A percentile compares a stretch with the other conserved stretches of the same genome.
phyloP scores from a whole-genome alignment of 106 monocot species.

The Cymbidium sinense region DNA sequence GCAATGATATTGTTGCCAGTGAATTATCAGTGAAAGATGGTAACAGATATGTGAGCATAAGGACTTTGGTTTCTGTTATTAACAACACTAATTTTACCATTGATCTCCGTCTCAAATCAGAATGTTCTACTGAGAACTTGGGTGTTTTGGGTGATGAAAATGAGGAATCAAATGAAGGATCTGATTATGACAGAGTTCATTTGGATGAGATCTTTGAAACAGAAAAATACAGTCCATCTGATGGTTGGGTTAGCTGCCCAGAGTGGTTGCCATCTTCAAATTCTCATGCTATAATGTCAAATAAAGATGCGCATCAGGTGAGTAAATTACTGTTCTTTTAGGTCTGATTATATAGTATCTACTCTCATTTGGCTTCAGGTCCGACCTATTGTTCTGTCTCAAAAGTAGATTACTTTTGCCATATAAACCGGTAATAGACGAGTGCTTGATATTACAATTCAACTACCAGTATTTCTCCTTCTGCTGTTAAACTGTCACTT shows the following conservation, averaged over 20 bases:
- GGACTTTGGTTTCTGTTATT: slow-evolving; percentile 77
- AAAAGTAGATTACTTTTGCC: background rate
- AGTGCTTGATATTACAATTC: background rate
- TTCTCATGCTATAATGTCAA: background rate
- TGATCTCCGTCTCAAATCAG: slow-evolving; percentile 56
- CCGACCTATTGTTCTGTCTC: background rate
- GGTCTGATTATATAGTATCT: background rate
- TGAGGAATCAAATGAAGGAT: slow-evolving; percentile 11
- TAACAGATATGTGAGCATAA: slow-evolving; percentile 76
- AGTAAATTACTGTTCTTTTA: background rate
- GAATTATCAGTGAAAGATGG: slow-evolving; percentile 80
- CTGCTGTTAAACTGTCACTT: background rate
- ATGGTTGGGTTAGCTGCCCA: slow-evolving; percentile 59
- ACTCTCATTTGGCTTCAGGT: background rate
- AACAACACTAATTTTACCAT: slow-evolving; percentile 75
- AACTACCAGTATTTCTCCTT: background rate
- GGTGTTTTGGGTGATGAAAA: slow-evolving; percentile 6
- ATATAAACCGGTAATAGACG: background rate
- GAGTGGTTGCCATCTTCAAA: slow-evolving; percentile 13
- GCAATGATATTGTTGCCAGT: slow-evolving; percentile 89
- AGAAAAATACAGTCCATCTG: slow-evolving; percentile 45
- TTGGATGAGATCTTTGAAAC: slow-evolving; percentile 70
- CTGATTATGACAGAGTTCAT: slow-evolving; percentile 29
- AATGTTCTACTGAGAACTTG: slow-evolving; percentile 12
- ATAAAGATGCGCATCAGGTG: slow-evolving; percentile 36